Evolutionary conservation across 2,329 filamentous ascomycete genomes (phyloP).

Genomic region (Trichoderma sp.): DNA sequence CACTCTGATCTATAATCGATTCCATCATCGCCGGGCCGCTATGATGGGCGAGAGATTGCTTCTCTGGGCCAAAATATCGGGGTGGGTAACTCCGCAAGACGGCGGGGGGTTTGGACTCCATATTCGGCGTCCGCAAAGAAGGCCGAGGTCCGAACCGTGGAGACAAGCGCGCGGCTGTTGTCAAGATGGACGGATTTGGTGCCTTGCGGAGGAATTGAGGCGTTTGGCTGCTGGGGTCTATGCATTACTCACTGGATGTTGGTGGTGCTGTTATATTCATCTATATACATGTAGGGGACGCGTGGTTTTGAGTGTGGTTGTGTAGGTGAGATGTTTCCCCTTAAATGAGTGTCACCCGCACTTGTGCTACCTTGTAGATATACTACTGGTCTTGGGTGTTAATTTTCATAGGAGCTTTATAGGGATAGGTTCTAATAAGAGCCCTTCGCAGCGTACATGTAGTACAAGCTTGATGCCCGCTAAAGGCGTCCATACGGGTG

Average conservation of each 20-base stretch:
- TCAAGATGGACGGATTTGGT: not conserved
- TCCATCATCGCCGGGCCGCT: too few relatives aligned
- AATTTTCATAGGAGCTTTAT: too few relatives aligned
- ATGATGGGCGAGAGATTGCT: not conserved
- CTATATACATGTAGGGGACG: not conserved
- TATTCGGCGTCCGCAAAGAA: not conserved
- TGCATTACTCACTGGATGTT: not conserved
- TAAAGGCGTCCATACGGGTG: too few relatives aligned
- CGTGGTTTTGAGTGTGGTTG: not conserved
- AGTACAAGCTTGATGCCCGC: too few relatives aligned
- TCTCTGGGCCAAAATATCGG: not conserved
- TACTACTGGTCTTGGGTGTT: too few relatives aligned
- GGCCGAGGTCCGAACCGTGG: not conserved
- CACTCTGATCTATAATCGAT: too few relatives aligned
- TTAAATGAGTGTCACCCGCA: too few relatives aligned
- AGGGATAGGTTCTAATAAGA: too few relatives aligned
- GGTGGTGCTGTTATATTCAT: too few relatives aligned
- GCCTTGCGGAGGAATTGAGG: not conserved
- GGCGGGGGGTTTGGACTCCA: not conserved
- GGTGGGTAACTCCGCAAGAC: not conserved
- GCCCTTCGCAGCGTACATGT: too few relatives aligned
- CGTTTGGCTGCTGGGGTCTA: not conserved
- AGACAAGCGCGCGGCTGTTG: not conserved
- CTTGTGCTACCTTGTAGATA: too few relatives aligned
- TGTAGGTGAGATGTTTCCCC: not conserved